Evolutionary conservation across 139 green algal genomes (phyloP), one percentile per base, ranked within the genome.

Genomic region (Closterium sp.): DNA sequence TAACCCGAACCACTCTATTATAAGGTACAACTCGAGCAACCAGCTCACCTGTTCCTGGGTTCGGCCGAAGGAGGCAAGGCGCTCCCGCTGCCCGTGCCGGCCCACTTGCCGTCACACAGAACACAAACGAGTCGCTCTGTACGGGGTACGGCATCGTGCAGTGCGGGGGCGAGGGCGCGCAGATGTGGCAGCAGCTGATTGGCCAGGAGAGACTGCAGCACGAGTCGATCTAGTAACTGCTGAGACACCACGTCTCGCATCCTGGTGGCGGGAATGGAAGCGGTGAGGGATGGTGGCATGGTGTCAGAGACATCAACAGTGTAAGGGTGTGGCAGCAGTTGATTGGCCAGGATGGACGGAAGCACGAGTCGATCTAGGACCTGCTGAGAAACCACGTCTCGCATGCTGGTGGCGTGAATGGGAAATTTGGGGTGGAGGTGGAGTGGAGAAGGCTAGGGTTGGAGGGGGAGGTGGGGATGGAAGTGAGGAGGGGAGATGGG

Each of bases 121-220:
- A 73, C 91, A n/a, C 22, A 31, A 27, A 94, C 88, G 21, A 93
- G 30, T 10, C 91, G 88, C n/a, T 93, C 91, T 27, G 70, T 89
- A 24, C 91, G 88, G 21, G 89, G 21, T 10, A 93, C 29, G 13
- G 91, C 89, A 42, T 94, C 91, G 27, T 38, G 24, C 21, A 50
- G 89, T 6, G 31, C 13, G 2, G 91, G 89, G 28, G 91, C 9
- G 89, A 94, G 27, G 31, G 79, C 45, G 32, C 89, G 85, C 9
- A 94, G 89, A 73, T 94, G 91, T 28, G 91, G 91, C 62, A 94
- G 89, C 62, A 94, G 22, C n/a, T 93, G 88, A n/a, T 28, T n/a
- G 22, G 62, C n/a, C 31, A 94, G 29, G 17, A 94, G 5, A 13
- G 38, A 50, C 38, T 50, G 38, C 38, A 94, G 91, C 79, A 73